Evolutionary conservation across 2,329 filamentous ascomycete species (phyloP), one percentile per base, ranked within the genome.

Genomic region (Hypoxylon sp.): DNA sequence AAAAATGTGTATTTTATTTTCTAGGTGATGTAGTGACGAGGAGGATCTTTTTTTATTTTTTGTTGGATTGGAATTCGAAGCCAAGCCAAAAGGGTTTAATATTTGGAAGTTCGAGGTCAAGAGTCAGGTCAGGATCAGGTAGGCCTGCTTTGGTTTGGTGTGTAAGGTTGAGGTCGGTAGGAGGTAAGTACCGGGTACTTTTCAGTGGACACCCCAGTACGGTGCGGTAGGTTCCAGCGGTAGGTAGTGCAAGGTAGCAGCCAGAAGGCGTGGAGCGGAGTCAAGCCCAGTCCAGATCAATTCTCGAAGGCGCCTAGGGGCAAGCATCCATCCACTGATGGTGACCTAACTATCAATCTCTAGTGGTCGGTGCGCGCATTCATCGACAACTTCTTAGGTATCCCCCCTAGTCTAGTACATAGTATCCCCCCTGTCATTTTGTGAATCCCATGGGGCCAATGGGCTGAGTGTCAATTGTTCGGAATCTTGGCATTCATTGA

Each of bases 31-130:
- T 53, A 56, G 52, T 46, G 25, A 27, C 21, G 32, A 50, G 53
- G 46, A 56, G 49, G 52, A 48, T 45, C 53, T 57, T 50, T 54
- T 56, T 46, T 44, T 56, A 53, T 48, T 57, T 50, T 54, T 56
- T 46, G 48, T 56, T 56, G 52, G 49, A 56, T 51, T 34, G 50
- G 49, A 47, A 49, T n/a, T n/a, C n/a, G 41, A 53, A 51, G 49
- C 56, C 52, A 56, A 56, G 56, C 56, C 52, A 59, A 52, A 56
- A 55, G 52, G 41, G 49, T 48, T 59, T 56, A 51, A 53, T 53
- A 59, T 52, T 59, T 47, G 25, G 41, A 59, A 48, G 56, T 56
- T 59, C 53, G 48, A 58, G 47, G 51, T 58, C 43, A 48, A 40
- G 51, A 43, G 51, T 58, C 43, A 48, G 44, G 51, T 51, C 46